Evolutionary conservation across 2,329 filamentous ascomycete genomes (phyloP), one percentile per base, ranked within the genome.

Genomic region (Botrytis galanthina): DNA sequence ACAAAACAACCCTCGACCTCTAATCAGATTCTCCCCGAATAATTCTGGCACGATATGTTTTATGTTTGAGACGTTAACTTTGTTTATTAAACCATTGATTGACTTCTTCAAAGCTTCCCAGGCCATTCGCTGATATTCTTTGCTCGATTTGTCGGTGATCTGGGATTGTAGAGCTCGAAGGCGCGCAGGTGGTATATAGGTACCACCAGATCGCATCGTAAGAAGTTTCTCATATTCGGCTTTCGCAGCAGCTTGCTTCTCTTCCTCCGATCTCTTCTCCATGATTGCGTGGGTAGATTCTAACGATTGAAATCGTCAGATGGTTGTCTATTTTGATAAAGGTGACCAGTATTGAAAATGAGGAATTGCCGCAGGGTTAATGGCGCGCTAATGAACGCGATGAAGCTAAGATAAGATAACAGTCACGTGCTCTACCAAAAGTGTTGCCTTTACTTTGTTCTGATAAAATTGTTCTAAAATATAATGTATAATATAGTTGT

Each of bases 91-190:
- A 79, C 96, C 96, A 81, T 99, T 98, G 84, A 99, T 97, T 67
- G 93, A 96, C 86, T 99, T 99, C 86, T 99, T 99, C 80, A 99
- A 85, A 20, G 95, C 95, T 83, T 99, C 96, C 96, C 96, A 99
- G 14, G 95, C 94, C 93, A 99, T 97, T 79, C 96, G 93, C 87
- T 98, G 96, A 81, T 97, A 98, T 84, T 98, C 96, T 83, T 97
- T 97, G 83, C 92, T 97, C 72, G 89, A 91, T 86, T 97, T 97
- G 84, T 99, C 96, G 75, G 94, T 98, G 82, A 99, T 97, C 83
- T 97, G 94, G 71, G 95, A 93, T 85, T 99, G 96, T 75, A 99
- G 88, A 57, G 95, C 95, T 78, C 94, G 90, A 80, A 99, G 86
- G 78, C 94, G 89, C 70, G 95, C 95, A 0, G 96, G 96, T 32